Evolutionary conservation across 1,139 yeast genomes (phyloP), one percentile per base, ranked within the genome.

Genomic region (Wickerhamiella pararugosa): DNA sequence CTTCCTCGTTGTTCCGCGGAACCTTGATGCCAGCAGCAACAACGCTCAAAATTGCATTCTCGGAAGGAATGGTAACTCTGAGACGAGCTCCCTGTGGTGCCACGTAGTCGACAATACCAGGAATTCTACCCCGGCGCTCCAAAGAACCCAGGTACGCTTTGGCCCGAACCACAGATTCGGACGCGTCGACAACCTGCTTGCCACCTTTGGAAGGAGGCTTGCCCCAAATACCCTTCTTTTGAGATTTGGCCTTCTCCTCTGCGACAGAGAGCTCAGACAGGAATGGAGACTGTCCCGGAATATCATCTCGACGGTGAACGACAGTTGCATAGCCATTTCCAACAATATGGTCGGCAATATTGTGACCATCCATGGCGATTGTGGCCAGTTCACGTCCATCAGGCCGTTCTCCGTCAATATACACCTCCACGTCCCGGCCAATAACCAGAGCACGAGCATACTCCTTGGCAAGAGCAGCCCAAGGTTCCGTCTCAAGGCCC

Each of bases 181-280:
- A 79, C 2, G 93, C 93, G 58, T 84, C 92, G 34, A 81, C 80
- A 35, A 76, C 63, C 52, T 84, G 69, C 32, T 74, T 75, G 21
- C 76, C 67, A 11, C 71, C 73, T 15, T 15, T 15, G 11, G 76
- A 73, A 4, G 70, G 63, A 54, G 76, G 76, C 43, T 70, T 67
- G 40, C 76, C 67, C 55, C 71, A 77, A 43, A 83, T 67, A 29
- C 94, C 94, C 44, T 65, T 67, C 51, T 75, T 72, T 28, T 62
- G 62, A 43, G 67, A 70, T 50, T 65, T 68, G 25, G 90, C 78
- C 39, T 66, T 67, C 38, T 70, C 67, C 59, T 84, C 94, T 43
- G 77, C 65, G 57, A 81, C 93, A 39, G 81, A 60, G 45, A 83
- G 67, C 44, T 68, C 69, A 56, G 83, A 94, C 92, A 94, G 82